Base-by-base conservation (phyloP, 352 stramenopile species). In the Phytophthora europaea region DNA sequence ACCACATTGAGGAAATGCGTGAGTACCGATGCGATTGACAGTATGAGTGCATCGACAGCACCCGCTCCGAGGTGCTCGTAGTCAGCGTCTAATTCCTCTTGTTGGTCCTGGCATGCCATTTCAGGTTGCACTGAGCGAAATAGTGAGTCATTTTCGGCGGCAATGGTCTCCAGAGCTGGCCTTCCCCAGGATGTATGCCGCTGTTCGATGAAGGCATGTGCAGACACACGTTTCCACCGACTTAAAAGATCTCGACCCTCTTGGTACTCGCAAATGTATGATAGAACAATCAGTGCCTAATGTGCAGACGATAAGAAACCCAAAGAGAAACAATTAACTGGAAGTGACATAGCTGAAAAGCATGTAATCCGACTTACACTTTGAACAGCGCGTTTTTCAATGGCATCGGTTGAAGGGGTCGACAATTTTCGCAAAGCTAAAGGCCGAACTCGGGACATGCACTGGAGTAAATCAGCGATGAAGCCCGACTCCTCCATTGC, bases 381-480 rank as follows among this genome's bases (percentile, higher is more conserved):
- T 57, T 70, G 65, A 13, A 67, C 45, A 18, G 38, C 56, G 18
- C 56, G 73, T 9, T 65, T 78, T 43, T 85, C 67, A 34, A 78
- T 54, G 28, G 5, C 33, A 40, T 77, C 47, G 1, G 45, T 34
- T 12, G 65, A 52, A 48, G 31, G 0, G 13, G 57, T 62, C 1
- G 50, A 28, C 20, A 52, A 61, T 33, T 63, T 75, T 26, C 50
- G 45, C 13, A 40, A 12, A 38, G 65, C 57, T 7, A 90, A 64
- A 15, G 82, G 79, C 1, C 78, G 66, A 8, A 86, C 18, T 26
- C 75, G 77, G 52, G 81, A 79, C 47, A 91, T 74, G 12, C 61
- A 52, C 36, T 90, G 80, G 9, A 91, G 69, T 23, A 85, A 5
- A 51, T 89, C 79, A 16, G 51, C 50, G 1, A 82, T 48, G 34